Conservation (phyloP, 2,329 filamentous ascomycete species). For the Fusarium annulatum region DNA sequence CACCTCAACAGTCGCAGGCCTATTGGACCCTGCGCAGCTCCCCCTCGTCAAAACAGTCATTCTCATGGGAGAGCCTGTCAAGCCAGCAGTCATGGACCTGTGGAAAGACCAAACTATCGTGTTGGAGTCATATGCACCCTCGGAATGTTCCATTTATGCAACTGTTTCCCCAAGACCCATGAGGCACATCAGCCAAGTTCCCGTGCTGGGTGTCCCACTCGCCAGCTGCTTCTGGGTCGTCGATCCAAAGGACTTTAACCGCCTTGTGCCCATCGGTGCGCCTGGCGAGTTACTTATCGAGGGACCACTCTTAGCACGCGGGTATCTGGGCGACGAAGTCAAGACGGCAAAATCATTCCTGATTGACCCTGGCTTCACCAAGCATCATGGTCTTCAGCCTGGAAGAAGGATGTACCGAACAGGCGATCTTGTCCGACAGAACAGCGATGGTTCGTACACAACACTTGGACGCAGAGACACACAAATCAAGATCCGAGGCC, state of each 20-base stretch:
- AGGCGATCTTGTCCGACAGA: slow-evolving; percentile 1
- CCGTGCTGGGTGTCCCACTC: neutral
- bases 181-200: neutral
- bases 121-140: neutral
- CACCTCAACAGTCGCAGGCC: neutral
- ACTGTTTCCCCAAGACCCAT: neutral
- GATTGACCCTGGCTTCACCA: neutral
- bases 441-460: neutral
- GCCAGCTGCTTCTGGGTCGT: slow-evolving; percentile 4
- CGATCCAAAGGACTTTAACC: neutral
- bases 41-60: neutral
- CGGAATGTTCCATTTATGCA: neutral
- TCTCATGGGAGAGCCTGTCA: neutral
- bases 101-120: slow-evolving; percentile 2
- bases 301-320: neutral
- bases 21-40: neutral
- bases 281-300: neutral
- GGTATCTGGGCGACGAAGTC: neutral
- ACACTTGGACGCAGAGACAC: neutral
- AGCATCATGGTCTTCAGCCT: neutral
- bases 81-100: slow-evolving; percentile 1
- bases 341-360: neutral
- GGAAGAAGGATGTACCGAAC: slow-evolving; percentile 6
- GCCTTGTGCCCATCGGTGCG: neutral
- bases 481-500: slow-evolving; percentile 6